Evolutionary conservation across 164 flowering plant species (phyloP).

Genomic region (Magnolia sinica): DNA sequence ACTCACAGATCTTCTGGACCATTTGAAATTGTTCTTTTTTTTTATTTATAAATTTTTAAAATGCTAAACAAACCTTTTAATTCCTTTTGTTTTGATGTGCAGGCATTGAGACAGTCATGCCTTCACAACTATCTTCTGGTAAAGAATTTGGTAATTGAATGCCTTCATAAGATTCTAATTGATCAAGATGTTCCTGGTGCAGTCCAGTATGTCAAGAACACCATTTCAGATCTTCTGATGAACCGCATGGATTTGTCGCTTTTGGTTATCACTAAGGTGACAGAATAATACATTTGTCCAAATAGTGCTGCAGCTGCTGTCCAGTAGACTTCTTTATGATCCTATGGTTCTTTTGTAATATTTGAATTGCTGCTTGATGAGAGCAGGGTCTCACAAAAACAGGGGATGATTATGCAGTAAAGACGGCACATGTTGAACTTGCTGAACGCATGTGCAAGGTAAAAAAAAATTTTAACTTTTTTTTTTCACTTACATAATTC

Average conservation of each 20-base stretch:
- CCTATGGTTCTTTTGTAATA: background rate
- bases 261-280: constrained; percentile 92
- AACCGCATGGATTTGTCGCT: constrained; percentile 97
- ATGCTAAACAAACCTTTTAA: background rate
- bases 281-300: constrained; percentile 4
- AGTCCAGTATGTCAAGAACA: constrained; percentile 84
- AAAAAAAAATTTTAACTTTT: constrained; percentile 6
- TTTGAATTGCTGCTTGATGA: background rate
- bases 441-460: constrained; percentile 99
- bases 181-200: constrained; percentile 91
- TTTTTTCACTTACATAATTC: background rate
- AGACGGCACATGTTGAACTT: constrained; percentile 97
- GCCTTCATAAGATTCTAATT: constrained; percentile 88
- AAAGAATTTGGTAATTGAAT: constrained; percentile 89
- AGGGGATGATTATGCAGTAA: constrained; percentile 95
- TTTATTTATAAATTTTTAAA: too few relatives aligned
- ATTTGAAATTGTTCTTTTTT: background rate
- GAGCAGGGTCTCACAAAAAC: constrained; percentile 91
- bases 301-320: background rate
- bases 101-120: constrained; percentile 98
- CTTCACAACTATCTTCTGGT: constrained; percentile 93
- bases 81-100: constrained; percentile 17
- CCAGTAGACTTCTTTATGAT: background rate
- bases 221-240: constrained; percentile 96
- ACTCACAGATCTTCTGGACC: background rate